Conservation (phyloP, 352 stramenopile genomes). For the Pythium brassicae region DNA sequence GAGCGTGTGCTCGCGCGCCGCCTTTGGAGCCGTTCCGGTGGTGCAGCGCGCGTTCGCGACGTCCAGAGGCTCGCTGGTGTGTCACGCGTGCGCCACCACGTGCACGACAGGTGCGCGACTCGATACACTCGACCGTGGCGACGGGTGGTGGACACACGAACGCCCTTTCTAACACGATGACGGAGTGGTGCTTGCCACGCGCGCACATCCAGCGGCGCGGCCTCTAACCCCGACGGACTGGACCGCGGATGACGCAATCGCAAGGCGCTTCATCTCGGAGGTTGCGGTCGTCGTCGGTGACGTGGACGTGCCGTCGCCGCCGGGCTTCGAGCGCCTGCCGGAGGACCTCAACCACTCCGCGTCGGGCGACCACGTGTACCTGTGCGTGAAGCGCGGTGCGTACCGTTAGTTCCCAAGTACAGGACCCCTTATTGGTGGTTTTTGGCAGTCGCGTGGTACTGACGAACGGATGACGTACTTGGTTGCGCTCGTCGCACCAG, state of each 20-base stretch:
- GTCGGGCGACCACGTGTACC: slow-evolving; percentile 61
- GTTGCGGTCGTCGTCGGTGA: slow-evolving; percentile 53
- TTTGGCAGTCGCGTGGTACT: neutral
- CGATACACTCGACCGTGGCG: neutral
- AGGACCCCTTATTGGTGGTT: too few relatives aligned
- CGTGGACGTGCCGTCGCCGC: slow-evolving; percentile 37
- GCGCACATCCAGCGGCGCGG: slow-evolving; percentile 25
- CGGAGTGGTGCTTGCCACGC: neutral
- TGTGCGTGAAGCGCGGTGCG: slow-evolving; percentile 61
- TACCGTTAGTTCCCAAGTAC: neutral
- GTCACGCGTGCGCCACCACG: slow-evolving; percentile 53
- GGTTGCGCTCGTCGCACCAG: neutral
- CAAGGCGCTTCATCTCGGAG: slow-evolving; percentile 60
- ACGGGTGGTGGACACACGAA: neutral
- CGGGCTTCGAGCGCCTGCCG: slow-evolving; percentile 49
- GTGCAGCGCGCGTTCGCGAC: slow-evolving; percentile 48
- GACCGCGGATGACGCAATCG: slow-evolving; percentile 21
- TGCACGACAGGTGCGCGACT: slow-evolving; percentile 47
- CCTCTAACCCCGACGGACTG: slow-evolving; percentile 44
- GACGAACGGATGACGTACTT: neutral
- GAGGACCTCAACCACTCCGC: slow-evolving; percentile 58
- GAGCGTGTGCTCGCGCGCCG: slow-evolving; percentile 57
- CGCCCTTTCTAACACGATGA: too few relatives aligned
- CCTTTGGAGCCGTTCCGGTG: slow-evolving; percentile 40
- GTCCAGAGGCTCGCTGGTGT: slow-evolving; percentile 41